Percentiles rank a stretch among this genome's conserved stretches.
Evolutionary conservation across 2,329 filamentous ascomycete genomes (phyloP).

Genomic region (Xylaria sp.): DNA sequence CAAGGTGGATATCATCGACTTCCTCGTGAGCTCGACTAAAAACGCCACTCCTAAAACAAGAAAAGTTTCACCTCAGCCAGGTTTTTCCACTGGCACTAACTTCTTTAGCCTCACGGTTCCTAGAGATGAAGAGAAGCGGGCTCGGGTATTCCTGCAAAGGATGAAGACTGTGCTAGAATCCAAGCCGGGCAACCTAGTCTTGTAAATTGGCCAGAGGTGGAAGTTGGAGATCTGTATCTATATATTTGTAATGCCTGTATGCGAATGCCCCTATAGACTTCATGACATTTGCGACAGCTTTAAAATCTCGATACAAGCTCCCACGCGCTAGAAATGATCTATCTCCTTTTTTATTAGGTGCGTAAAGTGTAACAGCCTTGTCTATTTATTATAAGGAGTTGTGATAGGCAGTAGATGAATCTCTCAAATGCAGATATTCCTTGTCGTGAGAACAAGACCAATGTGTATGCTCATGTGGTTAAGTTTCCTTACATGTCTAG

Average conservation of each 20-base stretch:
- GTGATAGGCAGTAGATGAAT: too few relatives aligned
- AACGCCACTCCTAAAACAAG: slow-evolving; percentile 38
- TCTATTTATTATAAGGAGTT: background rate
- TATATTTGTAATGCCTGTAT: slow-evolving; percentile 28
- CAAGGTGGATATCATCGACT: slow-evolving; percentile 80
- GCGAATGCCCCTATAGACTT: slow-evolving; percentile 32
- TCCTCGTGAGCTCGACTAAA: slow-evolving; percentile 61
- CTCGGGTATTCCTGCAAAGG: slow-evolving; percentile 80
- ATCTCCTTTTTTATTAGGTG: background rate
- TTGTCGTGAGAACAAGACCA: background rate
- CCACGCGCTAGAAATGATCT: background rate
- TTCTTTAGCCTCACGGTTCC: slow-evolving; percentile 83
- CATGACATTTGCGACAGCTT: slow-evolving; percentile 25
- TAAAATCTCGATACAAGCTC: background rate
- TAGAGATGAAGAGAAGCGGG: slow-evolving; percentile 80
- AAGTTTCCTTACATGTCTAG: background rate
- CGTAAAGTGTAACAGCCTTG: background rate
- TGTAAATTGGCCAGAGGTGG: slow-evolving; percentile 49
- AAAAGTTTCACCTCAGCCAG: slow-evolving; percentile 48
- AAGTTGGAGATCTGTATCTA: slow-evolving; percentile 31
- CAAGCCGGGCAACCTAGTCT: slow-evolving; percentile 76
- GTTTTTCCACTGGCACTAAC: slow-evolving; percentile 66
- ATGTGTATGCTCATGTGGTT: background rate
- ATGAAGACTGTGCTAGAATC: slow-evolving; percentile 83
- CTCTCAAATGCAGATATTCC: background rate